phyloP scores from a whole-genome alignment of 78 protist species.

The Dictyostelium brefeldianum region DNA sequence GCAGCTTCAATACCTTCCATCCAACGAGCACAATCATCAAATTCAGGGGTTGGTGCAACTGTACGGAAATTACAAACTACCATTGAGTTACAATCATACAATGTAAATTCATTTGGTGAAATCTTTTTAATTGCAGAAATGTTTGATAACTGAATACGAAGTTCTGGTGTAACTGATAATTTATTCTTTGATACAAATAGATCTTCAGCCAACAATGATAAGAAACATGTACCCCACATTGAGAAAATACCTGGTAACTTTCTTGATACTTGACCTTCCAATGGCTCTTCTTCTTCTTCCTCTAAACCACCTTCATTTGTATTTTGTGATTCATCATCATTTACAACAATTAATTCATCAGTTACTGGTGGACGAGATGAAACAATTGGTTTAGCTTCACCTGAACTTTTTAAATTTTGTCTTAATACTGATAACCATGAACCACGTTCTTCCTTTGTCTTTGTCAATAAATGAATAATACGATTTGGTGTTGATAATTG shows the following conservation, averaged over 20 bases:
- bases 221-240: conserved; percentile 64
- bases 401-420: conserved; percentile 49
- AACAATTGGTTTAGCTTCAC: conserved; percentile 37
- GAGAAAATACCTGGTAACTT: conserved; percentile 65
- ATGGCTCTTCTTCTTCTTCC: conserved; percentile 56
- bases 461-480: conserved; percentile 64
- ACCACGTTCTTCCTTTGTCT: conserved; percentile 59
- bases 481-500: conserved; percentile 72
- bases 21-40: conserved; percentile 77
- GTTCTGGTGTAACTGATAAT: conserved; percentile 45
- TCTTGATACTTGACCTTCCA: conserved; percentile 74
- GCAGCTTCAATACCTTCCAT: conserved; percentile 73
- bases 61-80: conserved; percentile 77
- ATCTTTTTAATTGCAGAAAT: conserved; percentile 43
- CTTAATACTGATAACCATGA: conserved; percentile 60
- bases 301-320: conserved; percentile 15
- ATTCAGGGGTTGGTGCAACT: conserved; percentile 46
- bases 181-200: conserved; percentile 42
- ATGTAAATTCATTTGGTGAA: conserved; percentile 72
- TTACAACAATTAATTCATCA: not conserved
- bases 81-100: conserved; percentile 6
- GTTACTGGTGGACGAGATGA: not conserved
- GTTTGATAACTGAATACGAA: conserved; percentile 30
- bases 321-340: conserved; percentile 25
- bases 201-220: conserved; percentile 55